phyloP scores from a whole-genome alignment of 352 stramenopile species.

The Phytophthora meadii region DNA sequence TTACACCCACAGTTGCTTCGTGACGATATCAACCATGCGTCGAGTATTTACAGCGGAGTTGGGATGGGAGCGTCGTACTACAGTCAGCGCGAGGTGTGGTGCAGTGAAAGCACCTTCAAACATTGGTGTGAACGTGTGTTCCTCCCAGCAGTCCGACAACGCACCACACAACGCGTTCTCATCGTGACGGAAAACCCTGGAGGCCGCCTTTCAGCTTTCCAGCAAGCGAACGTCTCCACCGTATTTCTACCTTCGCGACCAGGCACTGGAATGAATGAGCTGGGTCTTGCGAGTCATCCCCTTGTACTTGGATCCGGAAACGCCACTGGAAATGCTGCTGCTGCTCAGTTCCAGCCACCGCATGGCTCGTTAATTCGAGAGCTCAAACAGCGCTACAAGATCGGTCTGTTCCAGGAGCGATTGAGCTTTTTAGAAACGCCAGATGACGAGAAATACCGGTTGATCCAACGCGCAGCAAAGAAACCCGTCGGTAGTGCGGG shows the following conservation, averaged over 20 bases:
- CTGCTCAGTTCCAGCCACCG: conserved; percentile 38
- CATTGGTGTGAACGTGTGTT: conserved; percentile 63
- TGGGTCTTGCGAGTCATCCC: conserved; percentile 7
- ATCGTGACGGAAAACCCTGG: conserved; percentile 57
- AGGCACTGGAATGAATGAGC: neutral
- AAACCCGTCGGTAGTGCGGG: conserved; percentile 40
- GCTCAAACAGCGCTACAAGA: conserved; percentile 64
- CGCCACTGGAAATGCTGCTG: neutral
- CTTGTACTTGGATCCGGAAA: neutral
- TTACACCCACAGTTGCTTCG: conserved; percentile 22
- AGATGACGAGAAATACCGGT: conserved; percentile 49
- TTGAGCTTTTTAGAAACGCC: conserved; percentile 49
- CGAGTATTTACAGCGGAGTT: conserved; percentile 5
- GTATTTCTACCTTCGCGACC: conserved; percentile 46
- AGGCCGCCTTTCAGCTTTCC: conserved; percentile 42
- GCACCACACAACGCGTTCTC: conserved; percentile 51
- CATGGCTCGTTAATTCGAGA: conserved; percentile 49
- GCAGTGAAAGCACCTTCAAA: conserved; percentile 56
- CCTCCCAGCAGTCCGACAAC: conserved; percentile 48
- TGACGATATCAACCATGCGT: neutral
- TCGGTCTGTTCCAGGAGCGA: conserved; percentile 54
- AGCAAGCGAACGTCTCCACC: conserved; percentile 46
- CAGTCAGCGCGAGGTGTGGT: conserved; percentile 63
- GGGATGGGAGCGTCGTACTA: conserved; percentile 36
- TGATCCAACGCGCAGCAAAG: conserved; percentile 51